A percentile compares a stretch with the other conserved stretches of the same genome.
These are phyloP conservation scores for Xylaria grammica DNA, from an alignment of 495 filamentous ascomycete species.

Conservation along the genomic window DNA sequence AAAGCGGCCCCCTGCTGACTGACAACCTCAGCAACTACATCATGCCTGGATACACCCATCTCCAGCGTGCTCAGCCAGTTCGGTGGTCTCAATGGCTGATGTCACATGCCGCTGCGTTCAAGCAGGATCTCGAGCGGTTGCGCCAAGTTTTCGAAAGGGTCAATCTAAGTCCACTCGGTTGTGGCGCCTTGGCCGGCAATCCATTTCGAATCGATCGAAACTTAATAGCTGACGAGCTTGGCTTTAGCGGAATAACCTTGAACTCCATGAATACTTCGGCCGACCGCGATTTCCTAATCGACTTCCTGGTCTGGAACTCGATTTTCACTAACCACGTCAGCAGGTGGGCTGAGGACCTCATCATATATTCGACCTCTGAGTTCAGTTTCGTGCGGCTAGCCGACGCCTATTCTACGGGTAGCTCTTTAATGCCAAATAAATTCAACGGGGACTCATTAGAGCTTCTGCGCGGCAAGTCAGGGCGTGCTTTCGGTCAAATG, in stretches of 20 bases:
- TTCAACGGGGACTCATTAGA: too few relatives aligned
- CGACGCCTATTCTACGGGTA: slow-evolving; percentile 85
- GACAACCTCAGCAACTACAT: slow-evolving; percentile 29
- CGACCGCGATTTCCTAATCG: slow-evolving; percentile 88
- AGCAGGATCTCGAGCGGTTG: slow-evolving; percentile 78
- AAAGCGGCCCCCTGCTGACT: too few relatives aligned
- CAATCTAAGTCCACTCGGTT: slow-evolving; percentile 80
- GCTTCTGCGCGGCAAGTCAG: slow-evolving; percentile 89
- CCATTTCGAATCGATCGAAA: slow-evolving; percentile 87
- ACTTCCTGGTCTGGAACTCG: slow-evolving; percentile 87
- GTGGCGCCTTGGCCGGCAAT: slow-evolving; percentile 90
- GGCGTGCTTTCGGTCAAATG: too few relatives aligned
- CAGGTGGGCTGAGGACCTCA: slow-evolving; percentile 87
- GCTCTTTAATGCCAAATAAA: slow-evolving; percentile 90
- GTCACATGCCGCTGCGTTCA: slow-evolving; percentile 77
- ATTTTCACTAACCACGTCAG: slow-evolving; percentile 87
- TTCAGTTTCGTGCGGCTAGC: slow-evolving; percentile 84
- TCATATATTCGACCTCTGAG: slow-evolving; percentile 83
- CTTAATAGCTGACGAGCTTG: slow-evolving; percentile 84
- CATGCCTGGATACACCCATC: slow-evolving; percentile 84
- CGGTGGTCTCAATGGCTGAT: slow-evolving; percentile 89
- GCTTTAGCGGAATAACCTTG: slow-evolving; percentile 79
- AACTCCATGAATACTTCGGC: slow-evolving; percentile 85
- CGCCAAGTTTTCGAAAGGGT: slow-evolving; percentile 77
- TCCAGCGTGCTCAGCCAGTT: slow-evolving; percentile 90